These are phyloP conservation scores for Ceratobasidium sp. DNA, from an alignment of 1,284 basidiomycete genomes.

Conservation along the genomic window DNA sequence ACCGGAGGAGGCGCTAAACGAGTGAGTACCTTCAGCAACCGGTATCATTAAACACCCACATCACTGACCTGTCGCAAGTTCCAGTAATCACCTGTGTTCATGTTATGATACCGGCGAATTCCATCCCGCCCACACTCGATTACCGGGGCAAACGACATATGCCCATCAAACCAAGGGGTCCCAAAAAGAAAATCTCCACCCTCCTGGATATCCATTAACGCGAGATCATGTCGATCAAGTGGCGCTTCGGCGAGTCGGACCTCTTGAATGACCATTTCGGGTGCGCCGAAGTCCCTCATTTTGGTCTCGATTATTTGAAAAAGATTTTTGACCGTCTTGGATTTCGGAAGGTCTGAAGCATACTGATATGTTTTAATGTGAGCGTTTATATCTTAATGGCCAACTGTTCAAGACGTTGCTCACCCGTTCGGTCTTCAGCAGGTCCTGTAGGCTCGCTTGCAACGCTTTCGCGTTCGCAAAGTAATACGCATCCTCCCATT, in stretches of 20 bases:
- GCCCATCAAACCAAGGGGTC: neutral
- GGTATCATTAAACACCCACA: neutral
- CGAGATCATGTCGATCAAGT: neutral
- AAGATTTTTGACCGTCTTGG: neutral
- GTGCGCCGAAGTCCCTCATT: slow-evolving; percentile 3
- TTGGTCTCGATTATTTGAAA: slow-evolving; percentile 1
- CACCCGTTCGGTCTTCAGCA: slow-evolving; percentile 4
- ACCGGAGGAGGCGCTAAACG: neutral
- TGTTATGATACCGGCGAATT: neutral
- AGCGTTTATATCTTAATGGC: no score
- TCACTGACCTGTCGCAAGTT: slow-evolving; percentile 20
- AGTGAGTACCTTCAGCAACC: neutral
- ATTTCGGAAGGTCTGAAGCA: neutral
- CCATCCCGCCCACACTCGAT: neutral
- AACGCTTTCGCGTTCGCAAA: slow-evolving; percentile 3
- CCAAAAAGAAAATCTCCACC: slow-evolving; percentile 6
- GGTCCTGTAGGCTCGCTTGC: slow-evolving; percentile 1
- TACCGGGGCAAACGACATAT: slow-evolving; percentile 13
- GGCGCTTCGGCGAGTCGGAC: neutral
- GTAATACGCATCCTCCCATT: slow-evolving; percentile 16
- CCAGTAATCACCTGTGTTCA: neutral
- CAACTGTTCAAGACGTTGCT: neutral
- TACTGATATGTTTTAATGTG: no score
- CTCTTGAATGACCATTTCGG: neutral
- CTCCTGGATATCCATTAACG: neutral